Base-by-base conservation (phyloP, 768 basidiomycete species). In the Suillus plorans region DNA sequence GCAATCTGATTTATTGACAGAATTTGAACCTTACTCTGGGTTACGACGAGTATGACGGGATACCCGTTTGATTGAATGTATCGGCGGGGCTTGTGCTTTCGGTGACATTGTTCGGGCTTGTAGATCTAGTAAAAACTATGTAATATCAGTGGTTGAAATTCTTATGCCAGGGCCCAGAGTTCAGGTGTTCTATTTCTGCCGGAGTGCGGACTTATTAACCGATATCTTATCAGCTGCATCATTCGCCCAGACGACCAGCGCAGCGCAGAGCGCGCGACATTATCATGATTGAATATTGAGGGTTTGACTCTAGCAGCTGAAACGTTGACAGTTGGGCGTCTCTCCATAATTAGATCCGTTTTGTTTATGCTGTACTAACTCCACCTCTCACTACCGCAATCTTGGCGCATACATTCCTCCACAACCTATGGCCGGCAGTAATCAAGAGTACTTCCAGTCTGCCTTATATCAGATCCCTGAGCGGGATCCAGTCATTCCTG, bases 11-110 rank as follows among this genome's bases (percentile, higher is more conserved):
- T 55, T 64, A n/a, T 31, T 62, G 42, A 10, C 69, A 95, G 90
- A 97, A 97, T 75, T 78, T 97, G 73, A 97, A 97, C 79, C 82
- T 97, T 60, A 89, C 92, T 3, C 83, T 97, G 41, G 95, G 95
- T 9, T 92, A 89, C 67, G 91, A 94, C 62, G 94, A 96, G 71
- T 89, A 86, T 68, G 86, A 86, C 5, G 94, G 94, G 3, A 93
- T 96, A 65, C 88, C 90, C 5, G 61, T 74, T 31, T 6, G 65
- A 74, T 60, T 76, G 63, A 69, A 59, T 1, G 18, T 8, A n/a
- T 59, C 18, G 10, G 14, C 18, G 22, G 57, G 22, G 16, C 41
- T 28, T 41, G 57, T 5, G 5, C 3, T 18, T 41, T 25, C 25
- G 22, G 22, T 4, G 16, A 41, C 39, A 22, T 18, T 41, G 1